Evolutionary conservation across 176 grass and related monocot genomes (phyloP), one percentile per base, ranked within the genome.

Genomic region (Juncus inflexus): DNA sequence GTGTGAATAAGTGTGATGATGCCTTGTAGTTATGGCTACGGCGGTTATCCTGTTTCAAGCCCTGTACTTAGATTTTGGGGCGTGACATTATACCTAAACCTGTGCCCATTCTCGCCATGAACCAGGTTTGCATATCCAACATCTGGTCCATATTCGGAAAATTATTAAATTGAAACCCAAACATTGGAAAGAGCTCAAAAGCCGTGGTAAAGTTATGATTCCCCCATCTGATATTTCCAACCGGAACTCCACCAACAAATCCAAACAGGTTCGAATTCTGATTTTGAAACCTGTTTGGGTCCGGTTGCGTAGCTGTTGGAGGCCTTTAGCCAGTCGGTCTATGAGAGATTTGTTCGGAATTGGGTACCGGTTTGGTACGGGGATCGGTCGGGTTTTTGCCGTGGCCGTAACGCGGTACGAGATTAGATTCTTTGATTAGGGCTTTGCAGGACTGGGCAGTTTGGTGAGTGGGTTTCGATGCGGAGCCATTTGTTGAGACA

Each of bases 371-470:
- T 83, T 81, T 96, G 7, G 82, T 88, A 49, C 92, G 86, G 13
- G 87, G 92, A 57, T 96, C 92, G 0, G 86, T 77, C 9, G 84
- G 87, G 66, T 88, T 86, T 79, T 89, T 96, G 15, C 92, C 92
- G 58, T 87, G 84, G 2, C 92, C 92, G 60, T 91, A 96, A 2
- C 91, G 82, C 43, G 87, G 92, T 19, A 91, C 92, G 57, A 96
- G 79, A 74, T 96, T 96, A 16, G 90, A 87, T 67, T 96, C 87
- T 63, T 96, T 87, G 13, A 96, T 77, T 8, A 86, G 61, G 38
- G 92, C 92, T 65, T 96, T 96, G 87, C 92, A 96, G 36, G 36
- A 96, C 92, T 0, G 92, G 92, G 82, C 92, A 96, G 70, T 96
- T 82, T 5, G 82, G 82, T 3, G 92, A 91, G 51, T 83, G 79